Evolutionary conservation across 1,284 basidiomycete species (phyloP).

Genomic region (Crepidotus sp.): DNA sequence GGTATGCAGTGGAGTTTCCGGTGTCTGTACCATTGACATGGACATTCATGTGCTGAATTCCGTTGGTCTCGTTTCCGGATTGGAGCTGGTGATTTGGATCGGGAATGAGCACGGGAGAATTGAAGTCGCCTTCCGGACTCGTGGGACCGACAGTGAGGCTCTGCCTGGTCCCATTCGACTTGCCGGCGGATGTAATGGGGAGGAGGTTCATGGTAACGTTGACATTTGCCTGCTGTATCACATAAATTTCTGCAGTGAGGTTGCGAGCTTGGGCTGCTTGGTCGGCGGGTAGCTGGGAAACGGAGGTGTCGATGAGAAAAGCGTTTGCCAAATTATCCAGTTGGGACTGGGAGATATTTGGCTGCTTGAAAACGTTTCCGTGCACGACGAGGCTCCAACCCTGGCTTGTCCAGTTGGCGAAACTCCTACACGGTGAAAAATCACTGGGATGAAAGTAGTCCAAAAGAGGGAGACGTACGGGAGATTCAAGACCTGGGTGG

Average conservation of each 20-base stretch:
- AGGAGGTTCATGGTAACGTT: slow-evolving; percentile 5
- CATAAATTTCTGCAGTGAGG: slow-evolving; percentile 13
- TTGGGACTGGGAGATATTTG: slow-evolving; percentile 7
- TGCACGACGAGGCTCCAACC: slow-evolving; percentile 14
- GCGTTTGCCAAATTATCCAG: slow-evolving; percentile 14
- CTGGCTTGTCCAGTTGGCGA: slow-evolving; percentile 12
- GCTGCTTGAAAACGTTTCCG: slow-evolving; percentile 15
- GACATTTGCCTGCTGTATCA: slow-evolving; percentile 9
- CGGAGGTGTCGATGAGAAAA: slow-evolving; percentile 12
- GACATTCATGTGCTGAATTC: slow-evolving; percentile 1
- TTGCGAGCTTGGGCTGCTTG: slow-evolving; percentile 14
- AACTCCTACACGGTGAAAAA: neutral
- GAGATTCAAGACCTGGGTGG: slow-evolving; percentile 14
- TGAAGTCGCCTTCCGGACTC: slow-evolving; percentile 9
- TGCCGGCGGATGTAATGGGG: slow-evolving; percentile 1
- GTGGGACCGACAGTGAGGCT: slow-evolving; percentile 11
- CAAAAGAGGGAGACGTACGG: slow-evolving; percentile 5
- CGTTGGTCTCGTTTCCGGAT: slow-evolving; percentile 2
- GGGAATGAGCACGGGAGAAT: slow-evolving; percentile 3
- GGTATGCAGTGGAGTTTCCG: slow-evolving; percentile 25
- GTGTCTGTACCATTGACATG: slow-evolving; percentile 4
- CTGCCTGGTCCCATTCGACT: slow-evolving; percentile 9
- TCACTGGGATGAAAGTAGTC: neutral
- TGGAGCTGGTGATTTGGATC: slow-evolving; percentile 3
- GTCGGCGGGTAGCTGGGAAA: slow-evolving; percentile 7